Evolutionary conservation across 768 basidiomycete species (phyloP), one percentile per base, ranked within the genome.

Genomic region (Cubamyces sp.): DNA sequence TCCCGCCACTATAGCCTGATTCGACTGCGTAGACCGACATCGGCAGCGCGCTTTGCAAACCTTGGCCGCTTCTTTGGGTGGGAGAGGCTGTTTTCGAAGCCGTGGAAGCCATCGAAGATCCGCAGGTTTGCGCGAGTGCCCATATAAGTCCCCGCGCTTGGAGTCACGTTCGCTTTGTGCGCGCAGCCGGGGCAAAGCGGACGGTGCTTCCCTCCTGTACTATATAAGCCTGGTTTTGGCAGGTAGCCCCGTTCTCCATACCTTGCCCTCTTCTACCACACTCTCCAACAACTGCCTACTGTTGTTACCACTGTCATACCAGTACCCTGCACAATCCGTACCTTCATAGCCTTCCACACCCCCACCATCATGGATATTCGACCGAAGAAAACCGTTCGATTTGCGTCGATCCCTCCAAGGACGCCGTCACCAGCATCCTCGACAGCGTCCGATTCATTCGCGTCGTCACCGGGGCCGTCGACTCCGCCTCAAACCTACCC

Each of bases 351-450:
- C 14, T 28, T 4, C 21, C 5, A 18, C 41, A 9, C 41, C 34
- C 15, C 9, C 7, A 12, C 15, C 30, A 37, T 16, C 11, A 62
- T 56, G 54, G 49, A 43, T 14, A 30, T 8, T 16, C 43, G 54
- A 15, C 45, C 37, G 28, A 49, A 40, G 53, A 64, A 64, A 50
- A 64, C 48, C 14, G 63, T 64, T 25, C 47, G 63, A 4, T 64
- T 64, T 34, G 63, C 41, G 6, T 19, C 43, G 19, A n/a, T 53
- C 30, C 52, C 49, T 18, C 56, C 62, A 12, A 50, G 54, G 23
- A 64, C 58, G 21, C 58, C 63, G n/a, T 64, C 63, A 1, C 63
- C 63, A 12, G 43, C 63, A 30, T 57, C 43, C 34, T 64, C 63
- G n/a, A 60, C 58, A 5, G 34, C 54, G n/a, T 56, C 63, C 16